Evolutionary conservation across 495 filamentous ascomycete genomes (phyloP).

Genomic region (Penicillium verhagenii): DNA sequence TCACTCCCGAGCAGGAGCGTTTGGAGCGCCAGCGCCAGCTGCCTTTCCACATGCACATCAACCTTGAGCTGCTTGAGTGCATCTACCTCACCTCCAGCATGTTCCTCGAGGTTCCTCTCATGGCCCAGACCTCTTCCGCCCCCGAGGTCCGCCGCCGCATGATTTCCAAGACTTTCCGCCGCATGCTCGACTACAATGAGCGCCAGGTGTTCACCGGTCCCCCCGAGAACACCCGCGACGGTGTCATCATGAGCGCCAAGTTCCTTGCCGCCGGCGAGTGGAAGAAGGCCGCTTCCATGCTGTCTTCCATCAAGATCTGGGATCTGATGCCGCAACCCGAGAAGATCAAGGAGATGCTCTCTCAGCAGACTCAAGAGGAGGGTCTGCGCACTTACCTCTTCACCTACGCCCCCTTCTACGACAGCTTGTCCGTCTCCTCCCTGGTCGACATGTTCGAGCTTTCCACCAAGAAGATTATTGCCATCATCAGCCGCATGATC

Average conservation of each 20-base stretch:
- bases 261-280: conserved; percentile 94
- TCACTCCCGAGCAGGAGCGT: conserved; percentile 95
- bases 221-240: conserved; percentile 96
- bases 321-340: conserved; percentile 85
- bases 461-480: conserved; percentile 79
- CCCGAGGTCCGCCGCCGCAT: conserved; percentile 96
- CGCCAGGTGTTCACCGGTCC: conserved; percentile 98
- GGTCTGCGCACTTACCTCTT: conserved; percentile 97
- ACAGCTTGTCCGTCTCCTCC: conserved; percentile 83
- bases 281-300: conserved; percentile 91
- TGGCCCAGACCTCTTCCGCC: conserved; percentile 93
- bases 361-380: conserved; percentile 97
- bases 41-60: conserved; percentile 99
- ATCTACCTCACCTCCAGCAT: conserved; percentile 98
- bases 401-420: conserved; percentile 99
- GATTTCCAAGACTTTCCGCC: conserved; percentile 99
- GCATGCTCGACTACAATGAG: conserved; percentile 99
- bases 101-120: conserved; percentile 95
- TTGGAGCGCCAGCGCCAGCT: conserved; percentile 94
- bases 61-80: conserved; percentile 95
- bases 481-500: conserved; percentile 99
- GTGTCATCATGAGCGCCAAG: conserved; percentile 98
- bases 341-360: conserved; percentile 93
- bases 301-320: conserved; percentile 99
- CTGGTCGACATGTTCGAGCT: conserved; percentile 96